phyloP scores from a whole-genome alignment of 768 basidiomycete genomes.

The Panus rudis region DNA sequence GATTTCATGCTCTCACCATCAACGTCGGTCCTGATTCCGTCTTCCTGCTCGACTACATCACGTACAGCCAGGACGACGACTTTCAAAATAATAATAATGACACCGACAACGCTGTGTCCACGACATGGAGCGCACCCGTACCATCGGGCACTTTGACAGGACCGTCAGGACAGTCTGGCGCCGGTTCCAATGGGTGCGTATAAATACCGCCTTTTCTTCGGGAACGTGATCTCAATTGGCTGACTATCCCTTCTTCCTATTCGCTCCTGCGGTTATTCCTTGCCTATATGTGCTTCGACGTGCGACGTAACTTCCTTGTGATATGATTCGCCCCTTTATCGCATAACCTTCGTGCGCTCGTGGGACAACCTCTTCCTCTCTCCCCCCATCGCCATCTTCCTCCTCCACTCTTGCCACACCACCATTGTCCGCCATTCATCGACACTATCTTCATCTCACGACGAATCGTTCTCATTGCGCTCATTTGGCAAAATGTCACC shows the following conservation, averaged over 20 bases:
- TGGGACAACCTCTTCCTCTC: slow-evolving; percentile 9
- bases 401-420: background rate
- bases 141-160: slow-evolving; percentile 16
- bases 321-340: slow-evolving; percentile 19
- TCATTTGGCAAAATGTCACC: slow-evolving; percentile 6
- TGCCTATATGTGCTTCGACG: slow-evolving; percentile 7
- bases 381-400: slow-evolving; percentile 10
- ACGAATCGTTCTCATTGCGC: background rate
- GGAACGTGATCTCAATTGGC: slow-evolving; percentile 17
- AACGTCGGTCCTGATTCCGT: slow-evolving; percentile 37
- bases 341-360: slow-evolving; percentile 11
- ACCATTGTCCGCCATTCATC: background rate
- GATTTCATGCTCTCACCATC: slow-evolving; percentile 36
- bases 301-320: slow-evolving; percentile 13
- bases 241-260: slow-evolving; percentile 21
- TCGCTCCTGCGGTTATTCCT: slow-evolving; percentile 14
- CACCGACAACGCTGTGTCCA: slow-evolving; percentile 10
- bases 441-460: background rate
- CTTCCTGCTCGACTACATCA: slow-evolving; percentile 43
- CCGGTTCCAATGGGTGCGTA: slow-evolving; percentile 27
- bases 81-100: background rate
- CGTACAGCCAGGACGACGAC: slow-evolving; percentile 28
- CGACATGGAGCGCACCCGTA: slow-evolving; percentile 7
- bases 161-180: slow-evolving; percentile 16
- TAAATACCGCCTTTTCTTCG: slow-evolving; percentile 28